Percentiles rank a stretch among this genome's conserved stretches.
These are phyloP conservation scores for Tieghemiomyces parasiticus DNA, from an alignment of 192 early-diverging fungal genomes.

Conservation along the genomic window DNA sequence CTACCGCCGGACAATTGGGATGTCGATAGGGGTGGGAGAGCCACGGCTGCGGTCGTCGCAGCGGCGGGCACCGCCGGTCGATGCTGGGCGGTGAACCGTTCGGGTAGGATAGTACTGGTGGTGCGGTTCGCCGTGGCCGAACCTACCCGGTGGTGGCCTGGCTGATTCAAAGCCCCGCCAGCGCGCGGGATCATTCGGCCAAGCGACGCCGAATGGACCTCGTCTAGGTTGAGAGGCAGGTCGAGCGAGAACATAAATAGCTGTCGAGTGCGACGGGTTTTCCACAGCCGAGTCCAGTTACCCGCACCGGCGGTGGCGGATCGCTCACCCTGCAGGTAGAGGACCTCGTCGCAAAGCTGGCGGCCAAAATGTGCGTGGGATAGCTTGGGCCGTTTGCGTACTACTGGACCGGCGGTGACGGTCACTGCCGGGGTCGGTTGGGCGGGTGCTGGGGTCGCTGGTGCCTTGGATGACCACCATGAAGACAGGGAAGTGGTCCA, in stretches of 20 bases:
- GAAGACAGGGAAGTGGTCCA: slow-evolving; percentile 1
- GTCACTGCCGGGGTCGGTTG: too few species aligned
- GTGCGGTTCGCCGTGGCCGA: too few species aligned
- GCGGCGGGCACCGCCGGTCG: too few species aligned
- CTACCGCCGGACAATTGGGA: too few species aligned
- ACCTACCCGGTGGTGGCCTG: too few species aligned
- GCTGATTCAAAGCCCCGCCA: too few species aligned
- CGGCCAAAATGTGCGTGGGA: background rate
- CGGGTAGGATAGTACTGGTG: too few species aligned
- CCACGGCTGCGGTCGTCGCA: too few species aligned
- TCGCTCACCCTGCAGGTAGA: background rate
- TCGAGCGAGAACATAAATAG: background rate
- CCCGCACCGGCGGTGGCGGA: background rate
- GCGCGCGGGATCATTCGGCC: too few species aligned
- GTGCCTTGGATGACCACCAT: slow-evolving; percentile 7
- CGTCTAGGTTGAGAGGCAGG: slow-evolving; percentile 1
- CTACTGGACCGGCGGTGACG: background rate
- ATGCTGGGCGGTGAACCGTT: too few species aligned
- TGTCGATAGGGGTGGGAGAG: too few species aligned
- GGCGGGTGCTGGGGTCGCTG: too few species aligned
- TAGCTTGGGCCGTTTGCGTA: background rate
- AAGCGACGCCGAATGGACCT: background rate
- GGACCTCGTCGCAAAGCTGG: background rate
- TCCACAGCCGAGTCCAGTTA: background rate
- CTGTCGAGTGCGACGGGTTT: background rate